Evolutionary conservation across 805 yeast genomes (phyloP).

Genomic region (Myxozyma kluyveri): DNA sequence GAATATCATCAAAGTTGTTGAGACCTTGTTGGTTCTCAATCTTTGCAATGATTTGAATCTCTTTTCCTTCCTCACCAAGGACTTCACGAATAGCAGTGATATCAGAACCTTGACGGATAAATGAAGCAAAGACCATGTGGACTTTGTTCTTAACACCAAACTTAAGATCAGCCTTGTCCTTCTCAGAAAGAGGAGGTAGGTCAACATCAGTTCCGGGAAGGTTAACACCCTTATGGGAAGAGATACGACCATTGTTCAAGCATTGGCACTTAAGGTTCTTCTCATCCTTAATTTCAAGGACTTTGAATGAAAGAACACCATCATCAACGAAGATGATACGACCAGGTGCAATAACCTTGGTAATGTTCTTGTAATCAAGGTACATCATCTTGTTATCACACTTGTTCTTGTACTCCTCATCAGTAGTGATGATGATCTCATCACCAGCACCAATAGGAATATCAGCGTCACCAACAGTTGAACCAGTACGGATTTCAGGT

Average conservation of each 20-base stretch:
- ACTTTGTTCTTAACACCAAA: slow-evolving; percentile 98
- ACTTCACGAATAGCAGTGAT: slow-evolving; percentile 87
- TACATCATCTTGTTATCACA: slow-evolving; percentile 81
- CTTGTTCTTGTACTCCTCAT: slow-evolving; percentile 66
- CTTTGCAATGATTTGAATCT: slow-evolving; percentile 94
- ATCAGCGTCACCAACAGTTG: slow-evolving; percentile 76
- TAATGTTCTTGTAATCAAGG: slow-evolving; percentile 93
- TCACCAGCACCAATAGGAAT: slow-evolving; percentile 81
- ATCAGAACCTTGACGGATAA: slow-evolving; percentile 93
- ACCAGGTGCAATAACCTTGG: slow-evolving; percentile 87
- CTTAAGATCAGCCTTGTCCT: slow-evolving; percentile 86
- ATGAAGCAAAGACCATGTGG: slow-evolving; percentile 98
- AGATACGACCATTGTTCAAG: slow-evolving; percentile 91
- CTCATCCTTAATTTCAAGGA: slow-evolving; percentile 74
- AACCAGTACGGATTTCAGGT: slow-evolving; percentile 99
- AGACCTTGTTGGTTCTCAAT: slow-evolving; percentile 99
- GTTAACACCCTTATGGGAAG: slow-evolving; percentile 98
- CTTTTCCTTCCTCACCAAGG: slow-evolving; percentile 94
- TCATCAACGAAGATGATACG: slow-evolving; percentile 93
- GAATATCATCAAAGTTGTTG: slow-evolving; percentile 96
- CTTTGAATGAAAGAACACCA: slow-evolving; percentile 96
- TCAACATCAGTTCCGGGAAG: slow-evolving; percentile 98
- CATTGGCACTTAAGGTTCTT: slow-evolving; percentile 81
- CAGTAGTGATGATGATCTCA: slow-evolving; percentile 91
- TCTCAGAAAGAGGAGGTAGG: slow-evolving; percentile 95